Base-by-base conservation (phyloP, 805 yeast species). In the Isabelozyma pseudorhagii region DNA sequence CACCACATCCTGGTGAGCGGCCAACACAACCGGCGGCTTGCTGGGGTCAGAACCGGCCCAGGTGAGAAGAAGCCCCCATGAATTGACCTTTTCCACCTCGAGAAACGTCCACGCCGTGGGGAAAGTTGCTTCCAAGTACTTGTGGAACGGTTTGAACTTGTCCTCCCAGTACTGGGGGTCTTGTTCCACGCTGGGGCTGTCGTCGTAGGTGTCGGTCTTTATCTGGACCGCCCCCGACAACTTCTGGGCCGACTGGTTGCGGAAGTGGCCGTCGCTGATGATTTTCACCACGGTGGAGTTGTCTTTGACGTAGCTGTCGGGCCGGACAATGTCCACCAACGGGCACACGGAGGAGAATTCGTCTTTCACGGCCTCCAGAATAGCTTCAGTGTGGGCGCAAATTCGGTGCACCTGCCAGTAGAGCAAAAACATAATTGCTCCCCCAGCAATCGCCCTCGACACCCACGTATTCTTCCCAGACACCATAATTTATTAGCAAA, bases 1-100 rank as follows among this genome's bases (percentile, higher is more conserved):
- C 1, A 62, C 65, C 10, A 61, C 66, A 27, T 62, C 66, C 21
- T 59, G 57, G 48, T 62, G 66, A 1, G 65, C 64, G 1, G 63
- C 53, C 45, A 62, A 50, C 38, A 62, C 48, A 10, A 62, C 31
- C 6, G 67, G 67, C 43, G 59, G 55, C 42, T 53, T 48, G 1
- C 14, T 13, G 3, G 46, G 8, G 28, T 54, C 46, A 11, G 56
- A 36, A 3, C 67, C 67, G 18, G 56, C 31, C 65, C 63, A 60
- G 6, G 62, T 60, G 38, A 53, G 49, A 13, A 62, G 60, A 28
- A 62, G 49, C 8, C 59, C 65, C 50, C 59, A 55, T 11, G 44
- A 43, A 46, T 62, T 61, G 48, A 57, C 53, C 28, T 42, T 54
- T 36, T 54, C 50, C 31, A 57, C 41, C 18, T 47, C 38, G 31